A percentile compares a stretch with the other conserved stretches of the same genome.
These are phyloP conservation scores for Populus euphratica DNA, from an alignment of 345 rosid species.

Conservation along the genomic window DNA sequence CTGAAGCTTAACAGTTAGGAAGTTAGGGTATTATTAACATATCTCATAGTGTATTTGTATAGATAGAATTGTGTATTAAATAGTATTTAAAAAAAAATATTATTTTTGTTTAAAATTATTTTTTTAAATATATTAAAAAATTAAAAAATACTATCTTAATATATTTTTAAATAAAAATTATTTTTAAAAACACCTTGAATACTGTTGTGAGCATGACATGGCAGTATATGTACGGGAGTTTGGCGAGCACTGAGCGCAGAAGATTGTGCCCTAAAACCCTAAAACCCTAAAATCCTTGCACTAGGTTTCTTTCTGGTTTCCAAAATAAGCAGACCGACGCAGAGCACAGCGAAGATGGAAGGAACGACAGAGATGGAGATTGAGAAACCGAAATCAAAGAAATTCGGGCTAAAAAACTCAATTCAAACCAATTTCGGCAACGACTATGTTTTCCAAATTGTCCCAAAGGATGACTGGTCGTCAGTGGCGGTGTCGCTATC, in stretches of 20 bases:
- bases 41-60: no score
- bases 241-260: not conserved
- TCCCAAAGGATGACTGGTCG: slow-evolving; percentile 73
- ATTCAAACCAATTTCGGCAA: slow-evolving; percentile 83
- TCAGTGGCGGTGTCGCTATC: slow-evolving; percentile 91
- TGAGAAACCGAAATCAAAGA: slow-evolving; percentile 39
- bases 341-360: slow-evolving; percentile 26
- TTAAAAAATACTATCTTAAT: no score
- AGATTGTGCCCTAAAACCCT: slow-evolving; percentile 16
- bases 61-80: no score
- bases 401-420: slow-evolving; percentile 63
- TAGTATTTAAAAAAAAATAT: no score
- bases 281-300: not conserved
- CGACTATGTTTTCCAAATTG: slow-evolving; percentile 85
- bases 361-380: slow-evolving; percentile 55
- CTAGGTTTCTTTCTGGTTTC: not conserved
- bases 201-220: no score
- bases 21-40: no score
- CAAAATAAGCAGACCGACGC: not conserved
- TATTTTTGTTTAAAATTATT: no score
- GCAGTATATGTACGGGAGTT: not conserved
- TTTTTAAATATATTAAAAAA: no score
- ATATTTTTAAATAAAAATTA: no score
- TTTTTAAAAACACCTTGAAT: no score
- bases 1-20: no score